phyloP scores from a whole-genome alignment of 1,284 basidiomycete genomes.

The Puccinia novopanici region DNA sequence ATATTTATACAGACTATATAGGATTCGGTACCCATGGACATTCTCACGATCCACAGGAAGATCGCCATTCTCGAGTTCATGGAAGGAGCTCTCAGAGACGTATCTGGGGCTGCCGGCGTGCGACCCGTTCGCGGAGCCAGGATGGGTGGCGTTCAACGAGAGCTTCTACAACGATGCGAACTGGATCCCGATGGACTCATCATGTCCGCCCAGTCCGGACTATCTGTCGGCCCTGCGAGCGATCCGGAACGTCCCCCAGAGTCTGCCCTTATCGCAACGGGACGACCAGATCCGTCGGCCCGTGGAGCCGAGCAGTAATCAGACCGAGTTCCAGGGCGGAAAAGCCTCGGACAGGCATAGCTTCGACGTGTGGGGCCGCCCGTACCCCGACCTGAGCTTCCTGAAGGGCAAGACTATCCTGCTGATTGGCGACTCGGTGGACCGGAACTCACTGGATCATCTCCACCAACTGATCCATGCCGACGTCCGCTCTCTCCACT shows the following conservation, averaged over 20 bases:
- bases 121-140: conserved; percentile 54
- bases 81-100: not conserved
- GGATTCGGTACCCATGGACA: conserved; percentile 30
- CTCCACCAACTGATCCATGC: conserved; percentile 53
- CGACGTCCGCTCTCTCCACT: conserved; percentile 8
- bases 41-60: not conserved
- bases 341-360: not conserved
- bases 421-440: conserved; percentile 56
- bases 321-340: not conserved
- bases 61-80: conserved; percentile 19
- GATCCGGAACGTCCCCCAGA: conserved; percentile 36
- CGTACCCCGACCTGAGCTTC: conserved; percentile 52
- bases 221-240: conserved; percentile 53
- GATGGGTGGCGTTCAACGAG: conserved; percentile 52
- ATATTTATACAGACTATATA: not conserved
- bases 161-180: conserved; percentile 52
- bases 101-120: conserved; percentile 50
- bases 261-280: not conserved
- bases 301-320: not conserved
- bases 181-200: conserved; percentile 54
- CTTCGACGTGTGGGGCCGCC: conserved; percentile 22
- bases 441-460: conserved; percentile 56
- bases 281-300: conserved; percentile 11
- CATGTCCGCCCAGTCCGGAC: conserved; percentile 54
- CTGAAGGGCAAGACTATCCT: conserved; percentile 56